Evolutionary conservation across 768 basidiomycete species (phyloP).

Genomic region (Leccinum rimulosum): DNA sequence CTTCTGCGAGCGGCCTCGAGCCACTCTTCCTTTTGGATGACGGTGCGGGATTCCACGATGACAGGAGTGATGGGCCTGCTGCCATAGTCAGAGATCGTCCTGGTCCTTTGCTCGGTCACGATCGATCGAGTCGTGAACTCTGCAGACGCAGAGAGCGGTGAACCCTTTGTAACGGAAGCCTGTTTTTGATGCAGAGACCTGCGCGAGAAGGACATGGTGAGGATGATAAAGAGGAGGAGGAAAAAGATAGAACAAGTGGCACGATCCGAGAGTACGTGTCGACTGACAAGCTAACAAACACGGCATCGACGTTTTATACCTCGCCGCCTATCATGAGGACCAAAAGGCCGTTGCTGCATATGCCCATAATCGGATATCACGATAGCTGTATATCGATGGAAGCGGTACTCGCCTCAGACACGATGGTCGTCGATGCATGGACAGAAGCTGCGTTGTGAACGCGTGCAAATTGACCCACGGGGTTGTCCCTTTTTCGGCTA

Average conservation of each 20-base stretch:
- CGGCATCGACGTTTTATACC: slow-evolving; percentile 16
- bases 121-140: slow-evolving; percentile 6
- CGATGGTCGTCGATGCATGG: slow-evolving; percentile 18
- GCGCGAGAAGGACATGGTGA: slow-evolving; percentile 21
- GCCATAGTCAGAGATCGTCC: slow-evolving; percentile 18
- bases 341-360: not conserved
- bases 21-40: slow-evolving; percentile 29
- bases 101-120: slow-evolving; percentile 12
- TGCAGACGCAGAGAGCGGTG: slow-evolving; percentile 14
- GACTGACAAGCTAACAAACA: not conserved
- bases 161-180: slow-evolving; percentile 4
- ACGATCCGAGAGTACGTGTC: not conserved
- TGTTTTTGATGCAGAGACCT: slow-evolving; percentile 8
- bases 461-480: not conserved
- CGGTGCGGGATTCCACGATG: slow-evolving; percentile 9
- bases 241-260: not conserved
- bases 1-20: slow-evolving; percentile 29
- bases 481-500: not conserved
- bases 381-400: slow-evolving; percentile 2
- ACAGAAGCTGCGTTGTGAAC: slow-evolving; percentile 4
- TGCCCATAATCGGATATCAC: slow-evolving; percentile 1
- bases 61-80: slow-evolving; percentile 17
- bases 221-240: not conserved
- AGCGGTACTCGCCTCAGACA: slow-evolving; percentile 7
- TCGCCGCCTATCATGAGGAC: not conserved